Evolutionary conservation across 495 filamentous ascomycete genomes (phyloP).

Genomic region (Melanomma pulvis-pyrius): DNA sequence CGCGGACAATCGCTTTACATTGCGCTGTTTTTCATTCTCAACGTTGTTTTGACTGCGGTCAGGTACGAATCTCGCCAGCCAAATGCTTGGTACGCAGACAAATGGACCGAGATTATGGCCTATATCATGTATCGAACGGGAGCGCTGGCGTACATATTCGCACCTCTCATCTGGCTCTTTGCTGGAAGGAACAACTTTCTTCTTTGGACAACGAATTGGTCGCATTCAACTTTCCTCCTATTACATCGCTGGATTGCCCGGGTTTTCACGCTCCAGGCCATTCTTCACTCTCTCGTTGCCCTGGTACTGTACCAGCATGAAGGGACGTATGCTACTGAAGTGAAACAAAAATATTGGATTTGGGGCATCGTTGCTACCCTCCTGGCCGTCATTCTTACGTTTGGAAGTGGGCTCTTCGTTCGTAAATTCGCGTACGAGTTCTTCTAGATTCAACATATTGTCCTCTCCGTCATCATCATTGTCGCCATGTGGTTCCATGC

Average conservation of each 20-base stretch:
- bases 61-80: background rate
- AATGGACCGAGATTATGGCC: background rate
- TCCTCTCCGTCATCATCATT: conserved; percentile 46
- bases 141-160: conserved; percentile 6
- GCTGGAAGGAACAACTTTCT: conserved; percentile 52
- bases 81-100: background rate
- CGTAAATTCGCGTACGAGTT: conserved; percentile 47
- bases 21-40: conserved; percentile 46
- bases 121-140: conserved; percentile 12
- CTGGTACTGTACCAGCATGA: conserved; percentile 33
- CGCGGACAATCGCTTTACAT: conserved; percentile 49
- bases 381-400: conserved; percentile 21
- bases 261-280: conserved; percentile 45
- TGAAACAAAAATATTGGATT: conserved; percentile 42
- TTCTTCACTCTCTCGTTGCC: conserved; percentile 45
- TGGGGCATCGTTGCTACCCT: conserved; percentile 51
- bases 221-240: conserved; percentile 50
- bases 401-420: conserved; percentile 36
- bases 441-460: conserved; percentile 49
- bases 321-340: conserved; percentile 31
- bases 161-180: conserved; percentile 49
- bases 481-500: conserved; percentile 53
- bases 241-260: conserved; percentile 55
- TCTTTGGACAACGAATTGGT: conserved; percentile 53
- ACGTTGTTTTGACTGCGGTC: conserved; percentile 43